Base-by-base conservation (phyloP, 2,329 filamentous ascomycete genomes). In the Aspergillus latus region DNA sequence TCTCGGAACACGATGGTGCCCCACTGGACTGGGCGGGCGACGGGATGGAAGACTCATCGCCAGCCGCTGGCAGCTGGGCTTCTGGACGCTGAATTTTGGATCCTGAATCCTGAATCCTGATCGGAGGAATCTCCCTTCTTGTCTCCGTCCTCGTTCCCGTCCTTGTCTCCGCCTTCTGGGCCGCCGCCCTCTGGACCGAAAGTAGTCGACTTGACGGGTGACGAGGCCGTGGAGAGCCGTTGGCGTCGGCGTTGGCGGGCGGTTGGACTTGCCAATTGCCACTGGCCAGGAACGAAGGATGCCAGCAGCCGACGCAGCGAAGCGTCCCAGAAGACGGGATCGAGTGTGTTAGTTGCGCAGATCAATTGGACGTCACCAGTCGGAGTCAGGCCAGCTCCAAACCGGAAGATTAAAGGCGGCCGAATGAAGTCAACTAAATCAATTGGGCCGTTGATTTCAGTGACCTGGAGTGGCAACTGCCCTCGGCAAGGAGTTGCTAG, bases 271-370 rank as follows among this genome's bases (percentile, higher is more conserved):
- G 21, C 21, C 21, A 21, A 21, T 47, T 47, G 44, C 49, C 49
- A 51, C 49, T 51, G 29, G 15, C 13, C 30, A 36, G 28, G 48
- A 36, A 40, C 43, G 32, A 21, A 37, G 34, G 26, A 56, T 54
- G 59, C 52, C 34, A 49, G 42, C 56, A 62, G 28, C 52, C 59
- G 59, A 50, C 52, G 60, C 32, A 43, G 54, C 40, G 6, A 7
- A 43, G 9, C 3, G 56, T 60, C 56, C 61, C 61, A 63, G 48
- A 56, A 49, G 59, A 59, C 58, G 56, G 62, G 61, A 63, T 59
- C 52, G 51, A 48, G 59, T 57, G 60, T 50, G 49, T 49, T 59
- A 55, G 54, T 56, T 40, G 50, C 47, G 59, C 49, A 54, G 57
- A 59, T 60, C 58, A 57, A 52, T 42, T 13, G 13, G 37, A 37